Base-by-base conservation (phyloP, 129 eudicot species). In the Flaveria trinervia region DNA sequence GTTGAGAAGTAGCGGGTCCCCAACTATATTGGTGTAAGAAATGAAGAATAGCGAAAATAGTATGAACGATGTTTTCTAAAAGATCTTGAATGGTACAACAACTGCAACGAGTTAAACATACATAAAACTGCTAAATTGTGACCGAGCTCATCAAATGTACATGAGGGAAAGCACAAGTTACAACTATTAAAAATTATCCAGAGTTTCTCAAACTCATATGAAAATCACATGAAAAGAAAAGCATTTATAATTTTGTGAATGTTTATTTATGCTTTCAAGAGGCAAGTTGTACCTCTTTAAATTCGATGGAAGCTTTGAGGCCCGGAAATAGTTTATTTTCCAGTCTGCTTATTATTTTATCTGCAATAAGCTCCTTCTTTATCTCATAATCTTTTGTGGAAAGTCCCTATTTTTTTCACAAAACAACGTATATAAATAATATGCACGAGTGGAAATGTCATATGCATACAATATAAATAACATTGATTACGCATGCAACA, bases 281-380 rank as follows among this genome's bases (percentile, higher is more conserved):
- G 67, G 30, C 76, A 59, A 62, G 5, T 64, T 11, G 66, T 86
- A 89, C 99, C 97, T 95, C 99, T 81, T 83, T 95, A 70, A 95
- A 95, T 44, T 84, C 82, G 65, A 95, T 82, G 55, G 93, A 86
- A 25, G 95, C 81, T 84, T 88, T 86, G 14, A 95, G 96, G 64
- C 97, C 99, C 16, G 99, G 99, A 85, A 95, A 95, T 55, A 95
- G 81, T 82, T 91, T 89, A 64, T 83, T 83, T 83, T 91, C 99
- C 72, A 95, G 87, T 84, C 99, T 85, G 89, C 89, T 72, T 65
- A 95, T 91, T 62, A 95, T 89, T 67, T 86, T 80, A 71, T 89
- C 99, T 2, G 99, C 97, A 56, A 95, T 86, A 78, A 88, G 82
- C 81, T 95, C 96, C 87, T 95, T 95, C 82, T 91, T 95, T 48